Evolutionary conservation across 2,329 filamentous ascomycete species (phyloP), one percentile per base, ranked within the genome.

Genomic region (Monosporascus sp.): DNA sequence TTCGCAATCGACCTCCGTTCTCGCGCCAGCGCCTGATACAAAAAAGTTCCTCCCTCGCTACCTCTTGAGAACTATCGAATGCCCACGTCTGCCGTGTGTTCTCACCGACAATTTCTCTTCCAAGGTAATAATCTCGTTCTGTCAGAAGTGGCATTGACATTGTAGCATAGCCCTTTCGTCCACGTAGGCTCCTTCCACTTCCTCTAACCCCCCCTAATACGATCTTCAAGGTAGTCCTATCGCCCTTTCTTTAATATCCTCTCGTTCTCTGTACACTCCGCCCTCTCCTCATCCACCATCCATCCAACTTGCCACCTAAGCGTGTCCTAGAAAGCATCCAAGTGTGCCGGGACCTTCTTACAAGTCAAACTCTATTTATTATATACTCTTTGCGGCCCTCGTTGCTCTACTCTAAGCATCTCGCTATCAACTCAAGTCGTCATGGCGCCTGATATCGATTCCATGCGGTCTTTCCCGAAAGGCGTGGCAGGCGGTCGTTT

Each of bases 371-470:
- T 51, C 47, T 49, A 43, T 45, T 51, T 47, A 39, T 51, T 47
- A 39, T 47, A 39, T 49, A 17, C 31, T 52, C 46, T 51, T 27
- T 45, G 47, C 43, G 51, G 52, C 22, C 41, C 46, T 50, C 31
- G n/a, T 27, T 47, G 48, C 39, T 53, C 49, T 47, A 48, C 48
- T 49, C 22, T 31, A 37, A n/a, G 51, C 52, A 38, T 51, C 39
- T 41, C 41, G 46, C 49, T 49, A 24, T 37, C 18, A 48, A 14
- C 44, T 56, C 50, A 57, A 65, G 49, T 37, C 48, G 59, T 49
- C 53, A 88, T 90, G 87, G 81, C 85, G 59, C 87, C 87, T 49
- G 87, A 90, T 72, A 79, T 90, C 65, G 88, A 90, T 75, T 85
- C 85, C 6, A 77, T 90, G 54, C 81, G 83, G 43, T 72, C 76